Evolutionary conservation across 73 alveolate species (phyloP).

Genomic region (Effrenium voratum): DNA sequence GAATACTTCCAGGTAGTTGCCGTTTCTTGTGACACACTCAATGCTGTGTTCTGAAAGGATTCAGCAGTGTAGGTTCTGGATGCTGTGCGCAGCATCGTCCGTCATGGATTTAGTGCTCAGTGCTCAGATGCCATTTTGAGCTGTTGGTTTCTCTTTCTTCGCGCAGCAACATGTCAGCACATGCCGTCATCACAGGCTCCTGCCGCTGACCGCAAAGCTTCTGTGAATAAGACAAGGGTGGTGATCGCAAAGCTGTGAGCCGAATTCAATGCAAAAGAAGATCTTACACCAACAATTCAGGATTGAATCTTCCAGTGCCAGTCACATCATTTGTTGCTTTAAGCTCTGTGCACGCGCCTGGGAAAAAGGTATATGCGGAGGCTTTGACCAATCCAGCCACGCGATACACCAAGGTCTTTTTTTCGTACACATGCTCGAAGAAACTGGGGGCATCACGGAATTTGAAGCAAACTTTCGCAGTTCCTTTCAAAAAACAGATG

Average conservation of each 20-base stretch:
- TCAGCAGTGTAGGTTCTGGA: constrained; percentile 1
- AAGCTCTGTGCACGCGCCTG: constrained; percentile 1
- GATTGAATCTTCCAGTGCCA: background rate
- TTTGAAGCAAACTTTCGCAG: too few species aligned
- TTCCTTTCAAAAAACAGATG: too few species aligned
- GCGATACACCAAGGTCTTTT: too few species aligned
- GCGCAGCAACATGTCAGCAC: constrained; percentile 4
- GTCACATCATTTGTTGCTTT: background rate
- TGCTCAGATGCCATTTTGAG: background rate
- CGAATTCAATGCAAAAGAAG: background rate
- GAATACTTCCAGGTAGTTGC: background rate
- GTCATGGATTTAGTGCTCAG: background rate
- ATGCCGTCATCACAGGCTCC: constrained; percentile 4
- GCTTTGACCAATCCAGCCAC: too few species aligned
- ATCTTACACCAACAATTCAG: background rate
- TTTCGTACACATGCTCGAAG: too few species aligned
- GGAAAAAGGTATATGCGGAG: background rate
- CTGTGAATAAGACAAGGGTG: background rate
- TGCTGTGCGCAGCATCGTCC: constrained; percentile 6
- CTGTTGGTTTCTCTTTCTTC: background rate
- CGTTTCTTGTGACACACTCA: background rate
- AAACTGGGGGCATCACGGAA: too few species aligned
- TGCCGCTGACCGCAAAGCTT: constrained; percentile 4
- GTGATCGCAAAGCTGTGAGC: constrained; percentile 2
- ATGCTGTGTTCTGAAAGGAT: too few species aligned